Evolutionary conservation across 2,329 filamentous ascomycete genomes (phyloP).

Genomic region (Neopestalotiopsis rosae): DNA sequence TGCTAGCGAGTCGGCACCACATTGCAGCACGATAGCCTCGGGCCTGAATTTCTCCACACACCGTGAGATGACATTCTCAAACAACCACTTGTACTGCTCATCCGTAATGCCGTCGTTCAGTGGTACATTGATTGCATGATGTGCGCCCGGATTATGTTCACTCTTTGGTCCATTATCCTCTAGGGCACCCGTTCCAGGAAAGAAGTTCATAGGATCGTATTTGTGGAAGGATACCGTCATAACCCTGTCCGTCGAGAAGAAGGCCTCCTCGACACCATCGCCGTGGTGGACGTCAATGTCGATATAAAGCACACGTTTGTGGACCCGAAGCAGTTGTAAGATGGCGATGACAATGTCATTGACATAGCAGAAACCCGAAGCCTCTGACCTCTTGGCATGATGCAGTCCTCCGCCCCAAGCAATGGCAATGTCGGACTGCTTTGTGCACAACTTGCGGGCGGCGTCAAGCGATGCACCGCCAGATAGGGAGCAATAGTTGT

Average conservation of each 20-base stretch:
- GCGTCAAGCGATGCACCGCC: slow-evolving; percentile 90
- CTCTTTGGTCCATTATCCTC: slow-evolving; percentile 84
- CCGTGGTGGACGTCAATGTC: slow-evolving; percentile 94
- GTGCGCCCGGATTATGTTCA: slow-evolving; percentile 84
- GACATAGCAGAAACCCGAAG: slow-evolving; percentile 97
- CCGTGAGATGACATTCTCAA: slow-evolving; percentile 78
- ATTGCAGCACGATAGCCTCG: slow-evolving; percentile 90
- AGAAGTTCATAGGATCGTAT: slow-evolving; percentile 84
- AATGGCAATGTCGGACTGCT: slow-evolving; percentile 92
- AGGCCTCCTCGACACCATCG: slow-evolving; percentile 89
- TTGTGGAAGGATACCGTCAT: slow-evolving; percentile 97
- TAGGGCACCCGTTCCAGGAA: slow-evolving; percentile 87
- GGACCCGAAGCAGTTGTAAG: slow-evolving; percentile 80
- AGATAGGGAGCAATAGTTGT: slow-evolving; percentile 93
- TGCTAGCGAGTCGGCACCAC: slow-evolving; percentile 91
- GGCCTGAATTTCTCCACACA: slow-evolving; percentile 87
- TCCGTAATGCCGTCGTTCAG: slow-evolving; percentile 91
- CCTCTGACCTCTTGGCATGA: slow-evolving; percentile 93
- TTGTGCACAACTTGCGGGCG: slow-evolving; percentile 83
- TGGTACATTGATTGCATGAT: slow-evolving; percentile 89
- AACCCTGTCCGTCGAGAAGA: slow-evolving; percentile 86
- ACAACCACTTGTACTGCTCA: slow-evolving; percentile 84
- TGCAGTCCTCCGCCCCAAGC: slow-evolving; percentile 98
- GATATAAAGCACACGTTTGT: slow-evolving; percentile 89
- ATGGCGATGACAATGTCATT: slow-evolving; percentile 98